Evolutionary conservation across 2,329 filamentous ascomycete species (phyloP), one percentile per base, ranked within the genome.

Genomic region (Leptoxyphium fumago): DNA sequence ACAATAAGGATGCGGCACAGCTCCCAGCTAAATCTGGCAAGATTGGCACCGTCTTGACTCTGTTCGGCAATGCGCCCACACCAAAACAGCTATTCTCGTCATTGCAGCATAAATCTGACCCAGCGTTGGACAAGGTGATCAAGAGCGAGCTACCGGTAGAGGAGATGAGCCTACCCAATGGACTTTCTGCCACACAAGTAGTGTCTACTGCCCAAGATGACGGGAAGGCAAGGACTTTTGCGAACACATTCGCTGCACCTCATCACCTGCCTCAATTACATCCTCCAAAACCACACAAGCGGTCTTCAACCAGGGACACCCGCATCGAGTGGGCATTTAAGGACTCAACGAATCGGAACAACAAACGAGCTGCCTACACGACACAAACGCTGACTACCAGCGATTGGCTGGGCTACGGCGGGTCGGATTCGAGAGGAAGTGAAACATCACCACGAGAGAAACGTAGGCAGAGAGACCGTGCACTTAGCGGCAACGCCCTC

Each of bases 1-100:
- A 40, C n/a, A 32, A 14, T n/a, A 36, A 17, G 32, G 28, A 5
- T 14, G 18, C 15, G 2, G 21, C 10, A 18, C 28, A 40, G 11
- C 11, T 21, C 18, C 11, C 38, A 13, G 21, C 14, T 5, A 11
- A 13, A 21, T 10, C 38, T 17, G 18, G 21, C 38, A 64, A 67
- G 41, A 67, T 73, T 44, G 72, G 69, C 48, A 66, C 78, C 13
- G 80, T 89, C 5, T 68, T 95, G 46, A 89, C 84, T 1, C 68
- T 94, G 1, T 80, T 79, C 52, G 86, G 84, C 44, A 82, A 79
- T 52, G 82, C 82, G 36, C 78, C 80, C 1, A 78, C 78, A 39
- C 74, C 83, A 30, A 81, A 79, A 52, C 83, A 89, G 47, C 69
- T 95, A 3, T 95, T 91, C 60, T 94, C 89, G 3, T 94, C 88